A percentile compares a stretch with the other conserved stretches of the same genome.
Conservation (phyloP, 2,329 filamentous ascomycete genomes). For the Aschersonia sp. region DNA sequence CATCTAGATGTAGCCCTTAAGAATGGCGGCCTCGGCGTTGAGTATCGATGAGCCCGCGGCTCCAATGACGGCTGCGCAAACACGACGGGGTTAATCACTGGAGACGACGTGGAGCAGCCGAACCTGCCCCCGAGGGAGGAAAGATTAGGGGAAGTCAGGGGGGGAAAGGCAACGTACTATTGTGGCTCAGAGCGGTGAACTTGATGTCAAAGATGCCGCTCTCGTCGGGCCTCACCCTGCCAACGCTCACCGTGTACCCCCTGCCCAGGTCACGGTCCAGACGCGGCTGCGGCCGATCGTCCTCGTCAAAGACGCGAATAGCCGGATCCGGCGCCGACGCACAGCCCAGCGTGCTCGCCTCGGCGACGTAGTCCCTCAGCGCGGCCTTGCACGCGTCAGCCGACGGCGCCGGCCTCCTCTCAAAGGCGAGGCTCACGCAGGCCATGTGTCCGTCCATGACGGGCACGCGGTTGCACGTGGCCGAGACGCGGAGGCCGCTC, state of each 20-base stretch:
- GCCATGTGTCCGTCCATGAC: constrained; percentile 91
- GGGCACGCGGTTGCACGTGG: constrained; percentile 85
- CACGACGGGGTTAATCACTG: background rate
- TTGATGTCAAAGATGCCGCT: constrained; percentile 87
- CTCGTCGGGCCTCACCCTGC: constrained; percentile 71
- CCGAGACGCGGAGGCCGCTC: constrained; percentile 58
- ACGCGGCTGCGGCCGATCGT: constrained; percentile 80
- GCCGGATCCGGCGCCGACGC: constrained; percentile 70
- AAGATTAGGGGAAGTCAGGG: background rate
- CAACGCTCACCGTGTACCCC: constrained; percentile 85
- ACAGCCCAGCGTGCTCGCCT: constrained; percentile 72
- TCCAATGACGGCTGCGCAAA: constrained; percentile 60
- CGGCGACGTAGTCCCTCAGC: constrained; percentile 65
- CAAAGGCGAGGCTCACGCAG: constrained; percentile 80
- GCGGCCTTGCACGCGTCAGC: constrained; percentile 66
- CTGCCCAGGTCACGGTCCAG: constrained; percentile 73
- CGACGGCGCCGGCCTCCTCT: constrained; percentile 56
- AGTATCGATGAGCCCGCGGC: constrained; percentile 92
- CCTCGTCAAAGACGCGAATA: constrained; percentile 80
- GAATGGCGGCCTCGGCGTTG: constrained; percentile 81
- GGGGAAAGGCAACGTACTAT: constrained; percentile 24
- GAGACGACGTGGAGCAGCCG: background rate
- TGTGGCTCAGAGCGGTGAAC: constrained; percentile 84
- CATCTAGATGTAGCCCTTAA: constrained; percentile 69
- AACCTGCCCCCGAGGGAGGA: no score